Evolutionary conservation across 1,139 yeast genomes (phyloP).

Genomic region (Blastobotrys malaysiensis): DNA sequence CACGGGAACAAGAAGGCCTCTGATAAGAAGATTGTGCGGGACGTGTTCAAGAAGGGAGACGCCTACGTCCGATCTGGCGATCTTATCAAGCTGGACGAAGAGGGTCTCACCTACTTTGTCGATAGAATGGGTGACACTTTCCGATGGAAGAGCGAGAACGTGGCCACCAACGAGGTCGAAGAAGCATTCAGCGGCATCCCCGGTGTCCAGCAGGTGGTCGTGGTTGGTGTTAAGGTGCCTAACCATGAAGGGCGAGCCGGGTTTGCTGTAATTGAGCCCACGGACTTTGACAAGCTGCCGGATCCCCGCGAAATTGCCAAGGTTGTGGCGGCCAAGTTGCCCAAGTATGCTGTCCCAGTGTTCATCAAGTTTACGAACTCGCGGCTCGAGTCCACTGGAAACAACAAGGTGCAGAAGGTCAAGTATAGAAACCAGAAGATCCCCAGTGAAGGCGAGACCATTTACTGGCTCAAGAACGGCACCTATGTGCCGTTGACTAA

Average conservation of each 20-base stretch:
- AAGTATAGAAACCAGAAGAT: conserved; percentile 68
- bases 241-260: conserved; percentile 96
- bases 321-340: conserved; percentile 48
- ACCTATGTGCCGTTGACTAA: conserved; percentile 53
- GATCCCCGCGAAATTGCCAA: conserved; percentile 37
- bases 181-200: conserved; percentile 49
- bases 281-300: conserved; percentile 16
- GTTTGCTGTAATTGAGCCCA: conserved; percentile 59
- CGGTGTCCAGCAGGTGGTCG: conserved; percentile 62
- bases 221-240: conserved; percentile 84
- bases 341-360: conserved; percentile 85
- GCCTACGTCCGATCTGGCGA: conserved; percentile 93
- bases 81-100: conserved; percentile 60
- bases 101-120: conserved; percentile 74
- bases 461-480: conserved; percentile 64
- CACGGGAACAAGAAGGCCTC: conserved; percentile 77
- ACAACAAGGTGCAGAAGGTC: conserved; percentile 82
- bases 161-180: conserved; percentile 90
- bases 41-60: conserved; percentile 82
- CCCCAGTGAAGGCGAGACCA: conserved; percentile 62
- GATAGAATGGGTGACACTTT: conserved; percentile 95
- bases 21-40: conserved; percentile 60
- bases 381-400: conserved; percentile 62
- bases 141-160: conserved; percentile 97
- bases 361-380: conserved; percentile 63